Evolutionary conservation across 768 basidiomycete species (phyloP).

Genomic region (Trametes sanguinea): DNA sequence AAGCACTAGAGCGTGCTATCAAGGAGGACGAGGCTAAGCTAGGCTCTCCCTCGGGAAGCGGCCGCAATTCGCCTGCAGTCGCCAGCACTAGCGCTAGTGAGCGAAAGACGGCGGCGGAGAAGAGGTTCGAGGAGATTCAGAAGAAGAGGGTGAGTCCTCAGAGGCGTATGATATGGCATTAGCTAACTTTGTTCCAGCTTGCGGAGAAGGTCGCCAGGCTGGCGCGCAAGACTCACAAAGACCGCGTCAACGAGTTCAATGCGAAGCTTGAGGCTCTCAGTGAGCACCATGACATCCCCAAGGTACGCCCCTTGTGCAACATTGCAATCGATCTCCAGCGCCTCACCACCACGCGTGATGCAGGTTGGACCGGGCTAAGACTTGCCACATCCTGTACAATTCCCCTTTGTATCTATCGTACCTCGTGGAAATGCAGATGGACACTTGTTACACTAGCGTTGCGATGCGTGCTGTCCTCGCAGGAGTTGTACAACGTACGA

Average conservation of each 20-base stretch:
- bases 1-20: constrained; percentile 48
- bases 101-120: constrained; percentile 84
- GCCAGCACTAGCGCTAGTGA: constrained; percentile 44
- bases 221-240: constrained; percentile 89
- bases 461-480: too few species aligned
- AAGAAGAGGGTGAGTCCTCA: constrained; percentile 58
- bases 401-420: constrained; percentile 2
- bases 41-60: constrained; percentile 55
- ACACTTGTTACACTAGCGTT: too few species aligned
- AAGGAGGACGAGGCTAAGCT: constrained; percentile 40
- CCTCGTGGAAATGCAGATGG: not conserved
- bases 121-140: constrained; percentile 87
- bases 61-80: constrained; percentile 62
- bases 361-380: constrained; percentile 88
- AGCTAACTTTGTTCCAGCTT: constrained; percentile 48
- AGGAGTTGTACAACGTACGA: not conserved
- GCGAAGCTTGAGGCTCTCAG: constrained; percentile 80
- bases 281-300: constrained; percentile 95
- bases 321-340: constrained; percentile 13
- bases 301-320: constrained; percentile 48
- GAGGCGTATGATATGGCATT: not conserved
- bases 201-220: constrained; percentile 72
- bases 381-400: not conserved
- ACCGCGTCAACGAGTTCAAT: constrained; percentile 90
- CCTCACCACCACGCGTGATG: constrained; percentile 26